Base-by-base conservation (phyloP, 179 eudicot genomes). In the Silene coronaria region DNA sequence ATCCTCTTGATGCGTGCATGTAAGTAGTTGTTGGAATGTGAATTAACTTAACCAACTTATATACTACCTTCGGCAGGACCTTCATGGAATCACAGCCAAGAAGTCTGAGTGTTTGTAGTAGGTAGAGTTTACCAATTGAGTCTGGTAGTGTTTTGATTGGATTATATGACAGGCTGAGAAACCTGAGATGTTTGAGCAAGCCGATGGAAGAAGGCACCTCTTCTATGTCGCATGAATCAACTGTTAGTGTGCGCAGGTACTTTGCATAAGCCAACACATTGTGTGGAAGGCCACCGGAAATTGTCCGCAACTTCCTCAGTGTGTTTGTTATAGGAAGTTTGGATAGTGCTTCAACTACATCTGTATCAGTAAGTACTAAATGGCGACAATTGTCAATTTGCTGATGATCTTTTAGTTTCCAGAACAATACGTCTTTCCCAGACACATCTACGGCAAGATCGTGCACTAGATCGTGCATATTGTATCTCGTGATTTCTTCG, bases 381-480 rank as follows among this genome's bases (percentile, higher is more conserved):
- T 80, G 82, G 14, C 65, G 71, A 75, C 59, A 60, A 10, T 12
- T 36, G 28, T 26, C 19, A 23, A 17, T 42, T 3, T 23, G 57
- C 36, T 10, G 14, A 16, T 28, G 57, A 46, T 60, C 67, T 58
- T 69, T 46, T 69, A n/a, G 28, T 42, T 42, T 45, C 55, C 45
- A 30, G 58, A 36, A 24, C 53, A 73, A 24, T 32, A 73, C 21
- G 36, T 73, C 53, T 8, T 65, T 21, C 30, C 24, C 26, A 12
- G 73, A 80, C 16, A 80, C 69, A 71, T 60, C 60, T 2, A 42
- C 22, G 8, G 83, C 83, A 14, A 80, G 73, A 76, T 76, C 80
- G 24, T 80, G 77, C 68, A 80, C 69, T 26, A 76, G 55, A 67
- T 76, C 77, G 27, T 80, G 82, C 82, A 80, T 76, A 0, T n/a